A percentile compares a stretch with the other conserved stretches of the same genome.
Evolutionary conservation across 495 filamentous ascomycete genomes (phyloP).

Genomic region (Lasiosphaeris hirsuta): DNA sequence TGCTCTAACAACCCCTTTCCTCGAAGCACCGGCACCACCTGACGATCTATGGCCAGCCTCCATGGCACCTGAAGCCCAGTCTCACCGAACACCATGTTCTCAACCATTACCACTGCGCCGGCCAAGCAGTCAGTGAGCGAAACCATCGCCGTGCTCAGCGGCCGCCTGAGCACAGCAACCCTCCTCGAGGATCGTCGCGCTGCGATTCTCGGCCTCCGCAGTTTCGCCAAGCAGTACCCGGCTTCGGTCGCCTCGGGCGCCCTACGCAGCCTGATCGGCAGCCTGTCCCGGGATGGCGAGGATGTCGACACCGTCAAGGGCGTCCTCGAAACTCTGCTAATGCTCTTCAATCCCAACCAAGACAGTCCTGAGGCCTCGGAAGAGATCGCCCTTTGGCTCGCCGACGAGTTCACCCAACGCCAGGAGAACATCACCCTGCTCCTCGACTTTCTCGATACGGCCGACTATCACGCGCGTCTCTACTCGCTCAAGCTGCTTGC

Average conservation of each 20-base stretch:
- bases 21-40: neutral
- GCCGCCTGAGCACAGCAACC: constrained; percentile 79
- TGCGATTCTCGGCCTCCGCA: constrained; percentile 86
- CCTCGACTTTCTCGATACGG: constrained; percentile 80
- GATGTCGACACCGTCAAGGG: constrained; percentile 97
- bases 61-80: constrained; percentile 21
- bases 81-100: constrained; percentile 61
- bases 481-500: constrained; percentile 90
- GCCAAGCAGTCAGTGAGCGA: constrained; percentile 94
- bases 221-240: constrained; percentile 93
- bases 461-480: constrained; percentile 89
- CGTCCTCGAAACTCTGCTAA: constrained; percentile 88
- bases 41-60: constrained; percentile 15
- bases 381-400: constrained; percentile 93
- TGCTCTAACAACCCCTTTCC: neutral
- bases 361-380: constrained; percentile 86
- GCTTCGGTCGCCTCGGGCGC: constrained; percentile 94
- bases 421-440: constrained; percentile 96
- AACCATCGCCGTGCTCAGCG: constrained; percentile 84
- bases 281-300: constrained; percentile 80
- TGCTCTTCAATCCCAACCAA: constrained; percentile 70
- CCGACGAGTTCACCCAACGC: constrained; percentile 96
- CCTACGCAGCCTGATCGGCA: constrained; percentile 78
- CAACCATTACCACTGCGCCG: constrained; percentile 78
- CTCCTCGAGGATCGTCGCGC: constrained; percentile 91